Evolutionary conservation across 2,329 filamentous ascomycete species (phyloP).

Genomic region (Aspergillus sp.): DNA sequence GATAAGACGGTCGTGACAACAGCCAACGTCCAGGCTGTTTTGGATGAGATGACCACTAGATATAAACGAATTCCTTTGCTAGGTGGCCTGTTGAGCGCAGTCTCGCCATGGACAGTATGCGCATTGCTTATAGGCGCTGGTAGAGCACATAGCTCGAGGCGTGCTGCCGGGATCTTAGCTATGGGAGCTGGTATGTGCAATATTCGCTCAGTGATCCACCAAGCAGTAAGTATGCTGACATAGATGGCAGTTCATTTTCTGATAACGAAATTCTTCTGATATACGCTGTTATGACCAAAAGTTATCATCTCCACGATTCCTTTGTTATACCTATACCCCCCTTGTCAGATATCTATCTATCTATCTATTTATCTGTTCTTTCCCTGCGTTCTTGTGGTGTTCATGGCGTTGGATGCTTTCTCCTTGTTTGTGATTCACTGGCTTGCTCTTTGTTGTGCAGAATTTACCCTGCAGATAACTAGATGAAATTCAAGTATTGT

Average conservation of each 20-base stretch:
- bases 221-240: not conserved
- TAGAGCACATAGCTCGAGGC: constrained; percentile 20
- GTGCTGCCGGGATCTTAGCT: constrained; percentile 20
- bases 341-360: not conserved
- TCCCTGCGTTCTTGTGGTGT: not conserved
- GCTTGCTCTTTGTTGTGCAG: too few species aligned
- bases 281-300: not conserved
- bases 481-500: too few species aligned
- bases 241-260: not conserved
- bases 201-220: not conserved
- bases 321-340: not conserved
- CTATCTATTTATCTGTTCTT: not conserved
- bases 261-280: not conserved
- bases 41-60: constrained; percentile 28
- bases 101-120: constrained; percentile 23
- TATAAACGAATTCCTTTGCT: constrained; percentile 19
- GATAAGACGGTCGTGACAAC: constrained; percentile 26
- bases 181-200: constrained; percentile 11
- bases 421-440: too few species aligned
- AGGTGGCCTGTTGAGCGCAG: constrained; percentile 12
- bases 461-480: too few species aligned
- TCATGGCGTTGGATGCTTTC: not conserved
- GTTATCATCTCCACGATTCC: not conserved
- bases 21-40: constrained; percentile 28
- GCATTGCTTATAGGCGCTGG: constrained; percentile 24